Conservation (phyloP, 164 flowering plant species). For the Piper betle region DNA sequence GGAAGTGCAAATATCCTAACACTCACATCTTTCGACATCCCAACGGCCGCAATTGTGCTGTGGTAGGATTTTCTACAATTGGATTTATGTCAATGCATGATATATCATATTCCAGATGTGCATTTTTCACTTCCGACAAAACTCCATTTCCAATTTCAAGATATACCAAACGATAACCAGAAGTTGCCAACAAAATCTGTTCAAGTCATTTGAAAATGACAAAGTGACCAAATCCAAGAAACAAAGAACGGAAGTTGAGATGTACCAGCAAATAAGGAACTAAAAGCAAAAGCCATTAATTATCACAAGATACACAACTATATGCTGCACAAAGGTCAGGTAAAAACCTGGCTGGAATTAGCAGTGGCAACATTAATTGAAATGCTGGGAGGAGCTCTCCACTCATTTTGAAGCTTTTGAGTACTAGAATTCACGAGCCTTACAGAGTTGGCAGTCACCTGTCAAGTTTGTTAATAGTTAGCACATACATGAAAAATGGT, state of each 20-base stretch:
- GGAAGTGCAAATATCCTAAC: conserved; percentile 14
- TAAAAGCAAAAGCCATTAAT: neutral
- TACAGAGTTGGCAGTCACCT: conserved; percentile 88
- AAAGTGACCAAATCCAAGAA: neutral
- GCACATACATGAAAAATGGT: neutral
- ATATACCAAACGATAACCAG: conserved; percentile 78
- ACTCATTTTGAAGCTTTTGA: conserved; percentile 64
- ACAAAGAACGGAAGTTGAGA: neutral
- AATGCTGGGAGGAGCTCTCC: conserved; percentile 72
- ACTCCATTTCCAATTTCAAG: conserved; percentile 75
- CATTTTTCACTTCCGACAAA: conserved; percentile 52
- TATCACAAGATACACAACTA: neutral
- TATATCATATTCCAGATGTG: conserved; percentile 71
- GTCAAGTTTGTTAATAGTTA: conserved; percentile 7
- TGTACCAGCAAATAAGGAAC: neutral
- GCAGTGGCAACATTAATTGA: conserved; percentile 97
- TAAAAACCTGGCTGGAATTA: conserved; percentile 79
- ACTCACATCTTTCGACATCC: conserved; percentile 62
- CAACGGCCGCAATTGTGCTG: too few species aligned
- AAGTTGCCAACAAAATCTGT: conserved; percentile 91
- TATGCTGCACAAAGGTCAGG: neutral
- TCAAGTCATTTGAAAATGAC: neutral
- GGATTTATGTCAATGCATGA: conserved; percentile 97
- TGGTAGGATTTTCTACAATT: too few species aligned
- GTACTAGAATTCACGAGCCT: conserved; percentile 73